A percentile compares a stretch with the other conserved stretches of the same genome.
Evolutionary conservation across 768 basidiomycete species (phyloP).

Genomic region (Collybia nuda): DNA sequence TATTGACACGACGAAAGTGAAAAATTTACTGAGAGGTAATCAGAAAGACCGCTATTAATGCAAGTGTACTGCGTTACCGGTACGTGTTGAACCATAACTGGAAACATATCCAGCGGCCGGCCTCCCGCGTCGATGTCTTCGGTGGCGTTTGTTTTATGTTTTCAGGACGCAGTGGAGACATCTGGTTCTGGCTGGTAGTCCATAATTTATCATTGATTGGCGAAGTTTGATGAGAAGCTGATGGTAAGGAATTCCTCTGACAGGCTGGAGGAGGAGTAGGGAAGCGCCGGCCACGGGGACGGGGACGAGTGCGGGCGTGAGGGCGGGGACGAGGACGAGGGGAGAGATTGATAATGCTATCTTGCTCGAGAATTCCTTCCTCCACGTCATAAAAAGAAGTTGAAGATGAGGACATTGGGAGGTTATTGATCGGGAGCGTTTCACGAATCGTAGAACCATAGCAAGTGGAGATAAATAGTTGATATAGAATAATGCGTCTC

Average conservation of each 20-base stretch:
- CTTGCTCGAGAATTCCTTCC: conserved; percentile 31
- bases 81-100: conserved; percentile 74
- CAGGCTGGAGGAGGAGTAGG: not conserved
- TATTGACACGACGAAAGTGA: conserved; percentile 56
- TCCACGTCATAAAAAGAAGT: conserved; percentile 33
- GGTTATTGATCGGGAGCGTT: conserved; percentile 1
- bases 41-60: not conserved
- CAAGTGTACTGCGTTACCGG: conserved; percentile 36
- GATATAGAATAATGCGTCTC: conserved; percentile 15
- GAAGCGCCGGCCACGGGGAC: conserved; percentile 9
- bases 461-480: conserved; percentile 14
- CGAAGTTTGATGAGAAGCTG: not conserved
- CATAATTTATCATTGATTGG: not conserved
- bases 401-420: conserved; percentile 16
- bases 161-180: too few relatives aligned
- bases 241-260: not conserved
- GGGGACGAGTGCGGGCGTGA: conserved; percentile 6
- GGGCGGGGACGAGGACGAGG: conserved; percentile 4
- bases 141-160: conserved; percentile 20
- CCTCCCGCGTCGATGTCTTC: conserved; percentile 49
- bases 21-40: conserved; percentile 54
- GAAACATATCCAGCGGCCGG: conserved; percentile 58
- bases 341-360: conserved; percentile 19
- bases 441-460: conserved; percentile 4
- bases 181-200: too few relatives aligned